Conservation (phyloP, 306 rosid genomes). For the Medicago lupulina region DNA sequence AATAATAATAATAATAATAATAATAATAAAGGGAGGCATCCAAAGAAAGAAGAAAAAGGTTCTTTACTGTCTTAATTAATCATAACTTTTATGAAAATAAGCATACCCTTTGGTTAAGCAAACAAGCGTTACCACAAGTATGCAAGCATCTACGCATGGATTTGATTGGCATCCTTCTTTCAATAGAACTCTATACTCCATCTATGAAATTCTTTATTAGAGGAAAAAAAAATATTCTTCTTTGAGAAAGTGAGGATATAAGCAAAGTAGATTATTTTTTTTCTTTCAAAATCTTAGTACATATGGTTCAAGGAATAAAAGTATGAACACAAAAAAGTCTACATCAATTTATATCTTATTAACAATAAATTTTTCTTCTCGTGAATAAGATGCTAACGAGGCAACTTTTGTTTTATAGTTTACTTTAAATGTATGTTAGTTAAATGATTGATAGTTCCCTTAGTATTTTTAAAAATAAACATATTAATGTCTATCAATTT, state of each 20-base stretch:
- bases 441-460: conserved; percentile 32
- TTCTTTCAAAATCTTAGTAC: conserved; percentile 33
- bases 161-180: conserved; percentile 45
- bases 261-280: conserved; percentile 31
- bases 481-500: neutral
- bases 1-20: no score
- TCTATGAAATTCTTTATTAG: conserved; percentile 37
- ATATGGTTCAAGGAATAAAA: conserved; percentile 42
- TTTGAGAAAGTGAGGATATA: conserved; percentile 28
- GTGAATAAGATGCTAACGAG: conserved; percentile 25
- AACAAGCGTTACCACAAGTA: conserved; percentile 41
- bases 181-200: conserved; percentile 50
- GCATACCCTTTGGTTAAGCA: conserved; percentile 49
- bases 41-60: conserved; percentile 45
- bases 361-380: conserved; percentile 11
- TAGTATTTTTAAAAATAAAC: neutral
- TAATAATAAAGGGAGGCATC: conserved; percentile 45
- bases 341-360: conserved; percentile 5
- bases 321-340: neutral
- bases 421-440: conserved; percentile 24
- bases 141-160: conserved; percentile 51
- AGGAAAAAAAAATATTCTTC: conserved; percentile 7
- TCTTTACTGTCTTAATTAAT: conserved; percentile 47
- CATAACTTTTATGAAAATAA: conserved; percentile 47
- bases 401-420: neutral